Base-by-base conservation (phyloP, 345 rosid genomes). In the Bruguiera gymnorhiza region DNA sequence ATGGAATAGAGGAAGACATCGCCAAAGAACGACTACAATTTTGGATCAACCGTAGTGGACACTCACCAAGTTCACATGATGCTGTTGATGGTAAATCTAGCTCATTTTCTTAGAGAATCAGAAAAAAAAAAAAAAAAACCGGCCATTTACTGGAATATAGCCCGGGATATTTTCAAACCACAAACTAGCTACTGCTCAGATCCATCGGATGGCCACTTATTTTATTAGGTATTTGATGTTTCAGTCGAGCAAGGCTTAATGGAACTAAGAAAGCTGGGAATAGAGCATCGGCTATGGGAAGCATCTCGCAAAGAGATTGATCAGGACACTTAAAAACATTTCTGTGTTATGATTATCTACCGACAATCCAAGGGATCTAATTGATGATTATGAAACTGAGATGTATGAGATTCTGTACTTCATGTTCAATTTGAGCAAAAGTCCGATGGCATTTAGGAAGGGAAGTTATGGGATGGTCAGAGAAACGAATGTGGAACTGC, bases 251-350 rank as follows among this genome's bases (percentile, higher is more conserved):
- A 84, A 82, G 99, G 99, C 27, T 73, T 95, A 74, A 77, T 78
- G 77, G 97, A 95, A 86, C 88, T 95, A 46, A 82, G 89, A 78
- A 95, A 95, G 85, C 59, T 89, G 75, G 92, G 88, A 54, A 84
- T 92, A 43, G 99, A 92, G 79, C 92, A 83, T 79, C 69, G 90
- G 51, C 85, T 92, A 37, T 95, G 99, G 99, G 99, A 95, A 82
- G 92, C 92, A 68, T 87, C 97, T 53, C 87, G 91, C 67, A 84
- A 65, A 70, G 86, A 82, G 74, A 74, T 70, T 16, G 84, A 84
- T 39, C 79, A 65, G 21, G 80, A 79, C 8, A 27, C 75, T 36
- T 61, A 65, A 27, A 10, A 34, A 10, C 65, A 43, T 43, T 4
- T 70, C 73, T 3, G 29, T 23, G 29, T 18, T 67, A 43, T 62